These are phyloP conservation scores for Triticum monococcum DNA, from an alignment of 176 grass and related monocot genomes.

Conservation along the genomic window DNA sequence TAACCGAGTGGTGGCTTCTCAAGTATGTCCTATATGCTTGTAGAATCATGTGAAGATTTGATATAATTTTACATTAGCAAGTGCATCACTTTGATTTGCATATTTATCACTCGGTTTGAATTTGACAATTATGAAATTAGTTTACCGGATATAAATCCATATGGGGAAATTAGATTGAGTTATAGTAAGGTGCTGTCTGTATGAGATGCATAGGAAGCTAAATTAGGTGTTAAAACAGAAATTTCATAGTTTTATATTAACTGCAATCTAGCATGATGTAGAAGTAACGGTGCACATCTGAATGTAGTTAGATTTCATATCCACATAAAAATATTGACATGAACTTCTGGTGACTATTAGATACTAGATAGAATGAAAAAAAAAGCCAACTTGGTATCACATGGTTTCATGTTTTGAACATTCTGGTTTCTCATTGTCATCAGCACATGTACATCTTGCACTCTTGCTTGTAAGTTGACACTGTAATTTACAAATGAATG, in stretches of 20 bases:
- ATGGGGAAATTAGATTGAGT: neutral
- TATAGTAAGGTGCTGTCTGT: neutral
- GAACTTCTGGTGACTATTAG: neutral
- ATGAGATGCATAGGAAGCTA: neutral
- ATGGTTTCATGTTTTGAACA: neutral
- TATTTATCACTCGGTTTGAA: neutral
- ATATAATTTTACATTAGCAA: neutral
- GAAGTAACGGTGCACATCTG: neutral
- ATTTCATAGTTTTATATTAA: neutral
- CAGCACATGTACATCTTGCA: constrained; percentile 5
- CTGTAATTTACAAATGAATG: neutral
- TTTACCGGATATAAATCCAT: neutral
- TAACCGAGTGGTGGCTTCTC: constrained; percentile 82
- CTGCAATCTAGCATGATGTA: neutral
- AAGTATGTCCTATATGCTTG: constrained; percentile 51
- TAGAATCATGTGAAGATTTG: neutral
- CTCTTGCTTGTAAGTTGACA: constrained; percentile 1
- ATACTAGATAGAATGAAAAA: neutral
- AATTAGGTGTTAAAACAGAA: neutral
- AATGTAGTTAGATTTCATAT: constrained; percentile 6
- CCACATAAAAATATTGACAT: neutral
- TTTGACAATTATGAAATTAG: neutral
- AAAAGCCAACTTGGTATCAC: neutral
- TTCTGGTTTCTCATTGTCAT: constrained; percentile 13
- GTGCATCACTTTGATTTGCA: constrained; percentile 7